Base-by-base conservation (phyloP, 2,329 filamentous ascomycete species). In the Colletotrichum lini region DNA sequence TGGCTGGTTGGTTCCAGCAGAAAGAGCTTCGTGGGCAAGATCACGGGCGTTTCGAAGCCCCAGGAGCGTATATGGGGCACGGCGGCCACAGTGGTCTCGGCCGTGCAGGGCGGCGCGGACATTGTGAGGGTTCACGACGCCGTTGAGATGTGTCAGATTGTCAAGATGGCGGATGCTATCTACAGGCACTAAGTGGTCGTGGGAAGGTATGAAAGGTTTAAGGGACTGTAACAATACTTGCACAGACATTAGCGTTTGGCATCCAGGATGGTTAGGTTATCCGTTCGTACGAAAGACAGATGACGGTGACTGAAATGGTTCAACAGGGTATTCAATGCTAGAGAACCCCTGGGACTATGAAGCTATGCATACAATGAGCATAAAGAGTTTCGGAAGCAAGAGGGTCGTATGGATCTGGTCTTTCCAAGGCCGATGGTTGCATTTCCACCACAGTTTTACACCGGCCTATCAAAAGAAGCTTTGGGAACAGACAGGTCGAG, bases 51-150 rank as follows among this genome's bases (percentile, higher is more conserved):
- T 1, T 81, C 88, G 72, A 89, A 91, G 75, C 89, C 95, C 0
- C 87, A 85, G 72, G 89, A 95, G 75, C 88, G 96, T 73, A 86
- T 88, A 10, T 96, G 92, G 90, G 96, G 96, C 13, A 98, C 96
- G 3, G 95, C 95, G 13, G 94, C 94, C 13, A 94, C 95, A 0
- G 93, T 98, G 10, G 92, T 93, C 3, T 94, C 95, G 8, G 94
- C 95, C 56, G 88, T 99, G 40, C 90, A 92, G 72, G 94, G 94
- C 8, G 96, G 96, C 3, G 95, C 95, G 30, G 95, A 98, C 84
- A 91, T 99, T 70, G 92, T 98, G 56, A 88, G 96, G 62, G 95
- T 99, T 52, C 96, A 99, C 82, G 96, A 98, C 84, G 93, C 95
- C 16, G 82, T 85, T 67, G 93, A 96, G 84, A 98, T 98, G 96